A percentile compares a stretch with the other conserved stretches of the same genome.
phyloP scores from a whole-genome alignment of 306 rosid species.

The Inga oerstediana region DNA sequence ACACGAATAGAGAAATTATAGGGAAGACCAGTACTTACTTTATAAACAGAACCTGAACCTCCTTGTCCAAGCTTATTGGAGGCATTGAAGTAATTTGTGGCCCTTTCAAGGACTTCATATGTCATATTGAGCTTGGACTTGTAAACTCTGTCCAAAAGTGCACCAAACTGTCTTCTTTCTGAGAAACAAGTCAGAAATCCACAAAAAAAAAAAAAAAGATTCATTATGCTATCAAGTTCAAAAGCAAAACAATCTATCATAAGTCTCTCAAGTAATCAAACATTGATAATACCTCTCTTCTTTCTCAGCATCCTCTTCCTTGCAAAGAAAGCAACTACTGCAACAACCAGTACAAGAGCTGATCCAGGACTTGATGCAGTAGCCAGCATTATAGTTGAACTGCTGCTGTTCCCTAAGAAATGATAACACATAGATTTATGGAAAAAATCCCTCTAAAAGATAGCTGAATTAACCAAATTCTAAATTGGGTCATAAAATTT shows the following conservation, averaged over 20 bases:
- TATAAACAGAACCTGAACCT: constrained; percentile 82
- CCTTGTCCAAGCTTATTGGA: constrained; percentile 81
- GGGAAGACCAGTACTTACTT: constrained; percentile 38
- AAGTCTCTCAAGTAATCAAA: constrained; percentile 6
- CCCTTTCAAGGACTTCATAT: constrained; percentile 72
- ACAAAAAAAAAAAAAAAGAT: background rate
- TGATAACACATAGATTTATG: constrained; percentile 7
- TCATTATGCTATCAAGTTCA: constrained; percentile 2
- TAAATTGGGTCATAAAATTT: too few species aligned
- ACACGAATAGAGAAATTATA: background rate
- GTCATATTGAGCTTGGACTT: constrained; percentile 61
- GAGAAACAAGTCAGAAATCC: background rate
- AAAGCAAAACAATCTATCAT: background rate
- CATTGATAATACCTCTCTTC: constrained; percentile 47
- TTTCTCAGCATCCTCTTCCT: constrained; percentile 49
- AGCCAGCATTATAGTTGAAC: constrained; percentile 46
- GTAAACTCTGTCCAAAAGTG: constrained; percentile 48
- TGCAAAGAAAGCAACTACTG: constrained; percentile 45
- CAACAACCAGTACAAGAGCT: constrained; percentile 50
- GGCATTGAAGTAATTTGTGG: constrained; percentile 61
- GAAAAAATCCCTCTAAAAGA: too few species aligned
- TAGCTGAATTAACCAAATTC: too few species aligned
- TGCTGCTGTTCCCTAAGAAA: constrained; percentile 40
- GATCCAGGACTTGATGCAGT: constrained; percentile 41
- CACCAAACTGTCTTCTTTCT: constrained; percentile 67